Evolutionary conservation across 23 red algal genomes (phyloP).

Genomic region (Cyanidium caldarium): DNA sequence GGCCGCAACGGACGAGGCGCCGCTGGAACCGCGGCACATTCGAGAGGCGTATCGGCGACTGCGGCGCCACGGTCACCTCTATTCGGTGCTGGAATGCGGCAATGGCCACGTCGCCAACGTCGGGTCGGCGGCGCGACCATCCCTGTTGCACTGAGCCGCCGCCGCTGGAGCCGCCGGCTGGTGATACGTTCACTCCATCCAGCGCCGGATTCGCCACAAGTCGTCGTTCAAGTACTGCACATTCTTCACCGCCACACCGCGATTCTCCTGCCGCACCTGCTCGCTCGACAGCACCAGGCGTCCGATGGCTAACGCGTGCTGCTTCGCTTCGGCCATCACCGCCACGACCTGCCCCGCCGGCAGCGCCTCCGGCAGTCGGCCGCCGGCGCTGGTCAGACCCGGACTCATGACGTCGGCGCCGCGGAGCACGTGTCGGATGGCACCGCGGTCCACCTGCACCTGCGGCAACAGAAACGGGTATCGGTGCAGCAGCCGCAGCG

Average conservation of each 20-base stretch:
- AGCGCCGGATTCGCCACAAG: conserved; percentile 33
- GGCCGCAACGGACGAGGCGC: neutral
- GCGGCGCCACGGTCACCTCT: neutral
- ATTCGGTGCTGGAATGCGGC: neutral
- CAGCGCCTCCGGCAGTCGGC: conserved; percentile 33
- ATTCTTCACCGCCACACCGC: conserved; percentile 87
- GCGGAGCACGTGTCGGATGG: conserved; percentile 73
- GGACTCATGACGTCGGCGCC: conserved; percentile 92
- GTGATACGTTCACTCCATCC: too few species aligned
- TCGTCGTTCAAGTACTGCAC: conserved; percentile 60
- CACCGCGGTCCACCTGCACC: conserved; percentile 80
- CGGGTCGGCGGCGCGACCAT: too few species aligned
- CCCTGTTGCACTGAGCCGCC: too few species aligned
- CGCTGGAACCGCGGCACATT: conserved; percentile 5
- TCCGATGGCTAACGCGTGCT: conserved; percentile 72
- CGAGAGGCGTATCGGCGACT: conserved; percentile 3
- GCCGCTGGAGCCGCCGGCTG: too few species aligned
- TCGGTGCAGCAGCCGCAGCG: conserved; percentile 47
- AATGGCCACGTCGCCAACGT: too few species aligned
- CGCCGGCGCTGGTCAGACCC: conserved; percentile 60
- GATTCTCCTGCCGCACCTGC: conserved; percentile 35
- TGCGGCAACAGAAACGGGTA: conserved; percentile 66
- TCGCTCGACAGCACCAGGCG: conserved; percentile 28
- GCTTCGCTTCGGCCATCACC: conserved; percentile 51
- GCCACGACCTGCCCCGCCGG: conserved; percentile 21